Base-by-base conservation (phyloP, 2,329 filamentous ascomycete species). In the Microcyclospora tardicrescens region DNA sequence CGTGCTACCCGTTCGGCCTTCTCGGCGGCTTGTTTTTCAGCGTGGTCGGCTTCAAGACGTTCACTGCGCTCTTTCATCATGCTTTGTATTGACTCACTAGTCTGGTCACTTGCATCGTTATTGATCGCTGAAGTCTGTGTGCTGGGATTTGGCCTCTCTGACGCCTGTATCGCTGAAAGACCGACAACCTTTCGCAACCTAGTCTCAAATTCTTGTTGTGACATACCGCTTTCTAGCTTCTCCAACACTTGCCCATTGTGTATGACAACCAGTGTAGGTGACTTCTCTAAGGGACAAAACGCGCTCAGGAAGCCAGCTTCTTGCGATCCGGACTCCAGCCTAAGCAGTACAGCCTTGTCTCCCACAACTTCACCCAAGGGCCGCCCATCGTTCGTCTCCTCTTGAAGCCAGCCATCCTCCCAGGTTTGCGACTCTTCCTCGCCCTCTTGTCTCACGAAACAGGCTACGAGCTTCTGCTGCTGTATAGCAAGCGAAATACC, bases 301-400 rank as follows among this genome's bases (percentile, higher is more conserved):
- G 84, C 83, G 9, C 79, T 73, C 11, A 96, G 68, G 53, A 85
- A 93, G 5, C 74, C 77, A 9, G 85, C 85, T 64, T 94, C 86
- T 47, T 81, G 73, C 2, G 82, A 86, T 15, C 79, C 83, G 13
- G 79, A 76, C 28, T 69, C 61, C 15, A 95, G 67, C 36, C 79
- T 75, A 15, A 95, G 67, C 6, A 80, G 63, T 14, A 95, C 68
- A 2, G 84, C 73, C 52, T 78, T 74, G 28, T 70, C 64, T 16
- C 66, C 61, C 41, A 91, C 66, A 19, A 76, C 54, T 10, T 57
- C 49, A 16, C 44, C 45, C n/a, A 54, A 27, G 4, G 35, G 31
- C 10, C 11, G 10, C 14, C 6, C 28, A 16, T 35, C n/a, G 28
- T 36, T 37, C 6, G 10, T 29, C 15, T 34, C 37, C 27, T 40